phyloP scores from a whole-genome alignment of 305 asterid genomes.

The Plantago coronopus region DNA sequence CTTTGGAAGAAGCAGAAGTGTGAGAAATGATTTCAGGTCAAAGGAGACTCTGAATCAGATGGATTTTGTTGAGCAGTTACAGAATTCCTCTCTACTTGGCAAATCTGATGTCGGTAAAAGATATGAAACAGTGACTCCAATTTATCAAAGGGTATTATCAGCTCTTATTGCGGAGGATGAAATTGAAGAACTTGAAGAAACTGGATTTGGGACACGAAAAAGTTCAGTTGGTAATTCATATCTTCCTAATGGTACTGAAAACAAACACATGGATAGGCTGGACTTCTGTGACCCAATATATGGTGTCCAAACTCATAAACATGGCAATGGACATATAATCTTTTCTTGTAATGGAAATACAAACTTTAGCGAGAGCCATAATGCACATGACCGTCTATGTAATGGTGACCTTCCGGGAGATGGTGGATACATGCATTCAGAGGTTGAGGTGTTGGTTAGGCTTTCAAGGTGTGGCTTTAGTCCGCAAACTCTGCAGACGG shows the following conservation, averaged over 20 bases:
- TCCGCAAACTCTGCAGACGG: slow-evolving; percentile 39
- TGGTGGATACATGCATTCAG: slow-evolving; percentile 52
- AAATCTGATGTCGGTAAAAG: slow-evolving; percentile 42
- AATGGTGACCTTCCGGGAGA: slow-evolving; percentile 51
- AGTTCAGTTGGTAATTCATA: slow-evolving; percentile 44
- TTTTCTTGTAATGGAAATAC: slow-evolving; percentile 56
- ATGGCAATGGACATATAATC: slow-evolving; percentile 36
- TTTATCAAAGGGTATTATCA: slow-evolving; percentile 89
- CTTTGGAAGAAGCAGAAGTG: slow-evolving; percentile 38
- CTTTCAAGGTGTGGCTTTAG: slow-evolving; percentile 49
- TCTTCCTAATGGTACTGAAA: slow-evolving; percentile 37
- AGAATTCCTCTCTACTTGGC: slow-evolving; percentile 42
- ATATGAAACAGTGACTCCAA: slow-evolving; percentile 49
- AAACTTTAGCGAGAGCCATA: slow-evolving; percentile 37
- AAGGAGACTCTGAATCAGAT: slow-evolving; percentile 34
- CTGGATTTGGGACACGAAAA: slow-evolving; percentile 51
- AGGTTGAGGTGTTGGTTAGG: slow-evolving; percentile 57
- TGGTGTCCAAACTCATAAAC: slow-evolving; percentile 39
- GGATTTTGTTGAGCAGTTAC: slow-evolving; percentile 50
- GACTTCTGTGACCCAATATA: slow-evolving; percentile 47
- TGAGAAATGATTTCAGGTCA: slow-evolving; percentile 30
- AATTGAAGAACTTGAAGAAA: slow-evolving; percentile 70
- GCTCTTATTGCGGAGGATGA: slow-evolving; percentile 85
- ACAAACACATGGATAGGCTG: slow-evolving; percentile 41
- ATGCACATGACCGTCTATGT: slow-evolving; percentile 37